A percentile compares a stretch with the other conserved stretches of the same genome.
Conservation (phyloP, 2,329 filamentous ascomycete genomes). For the Aspergillus aculeatus region DNA sequence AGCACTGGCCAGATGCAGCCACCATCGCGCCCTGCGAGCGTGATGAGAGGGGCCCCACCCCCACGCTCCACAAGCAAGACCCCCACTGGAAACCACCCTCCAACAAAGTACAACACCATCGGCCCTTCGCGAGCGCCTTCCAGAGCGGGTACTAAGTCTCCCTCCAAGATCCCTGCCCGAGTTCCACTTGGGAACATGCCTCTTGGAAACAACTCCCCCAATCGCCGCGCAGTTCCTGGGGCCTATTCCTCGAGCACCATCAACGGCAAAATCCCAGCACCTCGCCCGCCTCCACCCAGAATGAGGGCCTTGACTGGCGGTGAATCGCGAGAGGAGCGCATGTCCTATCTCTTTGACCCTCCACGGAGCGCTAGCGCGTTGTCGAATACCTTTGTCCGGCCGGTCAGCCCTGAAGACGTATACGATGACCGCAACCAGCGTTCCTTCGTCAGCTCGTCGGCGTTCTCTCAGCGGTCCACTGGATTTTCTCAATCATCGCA, state of each 20-base stretch:
- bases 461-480: constrained; percentile 39
- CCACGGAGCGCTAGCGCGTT: constrained; percentile 54
- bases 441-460: constrained; percentile 47
- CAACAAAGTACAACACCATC: constrained; percentile 42
- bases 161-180: constrained; percentile 50
- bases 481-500: constrained; percentile 43
- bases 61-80: constrained; percentile 49
- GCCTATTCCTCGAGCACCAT: constrained; percentile 43
- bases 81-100: constrained; percentile 39
- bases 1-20: constrained; percentile 17
- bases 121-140: constrained; percentile 24
- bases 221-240: constrained; percentile 57
- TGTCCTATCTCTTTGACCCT: constrained; percentile 36
- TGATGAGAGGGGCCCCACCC: constrained; percentile 40
- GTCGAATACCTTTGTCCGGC: constrained; percentile 54
- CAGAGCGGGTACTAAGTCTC: constrained; percentile 41
- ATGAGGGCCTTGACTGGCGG: constrained; percentile 76
- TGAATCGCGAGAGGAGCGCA: constrained; percentile 47
- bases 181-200: constrained; percentile 49
- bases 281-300: constrained; percentile 73
- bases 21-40: constrained; percentile 32
- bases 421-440: constrained; percentile 67
- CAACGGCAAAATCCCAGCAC: constrained; percentile 51
- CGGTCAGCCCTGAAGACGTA: constrained; percentile 72
- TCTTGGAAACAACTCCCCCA: constrained; percentile 71